Evolutionary conservation across 495 filamentous ascomycete species (phyloP).

Genomic region (Daldinia loculata): DNA sequence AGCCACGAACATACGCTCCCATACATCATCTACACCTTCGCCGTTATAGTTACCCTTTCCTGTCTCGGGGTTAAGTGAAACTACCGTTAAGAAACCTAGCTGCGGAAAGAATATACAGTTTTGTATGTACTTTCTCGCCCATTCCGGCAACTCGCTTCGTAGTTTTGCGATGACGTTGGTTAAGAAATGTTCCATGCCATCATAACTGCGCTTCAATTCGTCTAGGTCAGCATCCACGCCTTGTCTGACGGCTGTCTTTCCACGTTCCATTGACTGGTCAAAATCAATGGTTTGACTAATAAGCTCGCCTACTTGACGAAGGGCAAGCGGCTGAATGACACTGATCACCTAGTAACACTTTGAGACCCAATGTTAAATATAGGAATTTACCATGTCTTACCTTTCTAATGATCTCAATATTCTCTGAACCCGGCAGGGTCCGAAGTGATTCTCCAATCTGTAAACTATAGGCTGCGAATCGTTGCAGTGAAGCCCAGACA

Average conservation of each 20-base stretch:
- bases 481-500: slow-evolving; percentile 74
- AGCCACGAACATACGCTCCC: slow-evolving; percentile 82
- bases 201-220: slow-evolving; percentile 76
- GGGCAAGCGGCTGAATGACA: slow-evolving; percentile 58
- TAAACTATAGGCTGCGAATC: slow-evolving; percentile 63
- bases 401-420: slow-evolving; percentile 65
- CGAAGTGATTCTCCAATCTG: slow-evolving; percentile 72
- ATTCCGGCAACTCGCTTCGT: slow-evolving; percentile 67
- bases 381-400: slow-evolving; percentile 46
- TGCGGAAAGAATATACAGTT: slow-evolving; percentile 88
- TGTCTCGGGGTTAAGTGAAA: slow-evolving; percentile 68
- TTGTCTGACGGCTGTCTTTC: slow-evolving; percentile 74
- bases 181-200: slow-evolving; percentile 78
- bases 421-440: slow-evolving; percentile 66
- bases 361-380: slow-evolving; percentile 4
- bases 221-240: slow-evolving; percentile 83
- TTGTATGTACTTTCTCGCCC: slow-evolving; percentile 61
- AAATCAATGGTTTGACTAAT: slow-evolving; percentile 86
- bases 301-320: slow-evolving; percentile 71
- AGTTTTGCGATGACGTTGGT: slow-evolving; percentile 70
- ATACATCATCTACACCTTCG: slow-evolving; percentile 62
- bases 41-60: slow-evolving; percentile 74
- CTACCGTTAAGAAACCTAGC: slow-evolving; percentile 86
- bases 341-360: slow-evolving; percentile 46
- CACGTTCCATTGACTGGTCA: slow-evolving; percentile 75